Conservation (phyloP, 371 early-diverging fungal species). For the Haplosporangium sp. region DNA sequence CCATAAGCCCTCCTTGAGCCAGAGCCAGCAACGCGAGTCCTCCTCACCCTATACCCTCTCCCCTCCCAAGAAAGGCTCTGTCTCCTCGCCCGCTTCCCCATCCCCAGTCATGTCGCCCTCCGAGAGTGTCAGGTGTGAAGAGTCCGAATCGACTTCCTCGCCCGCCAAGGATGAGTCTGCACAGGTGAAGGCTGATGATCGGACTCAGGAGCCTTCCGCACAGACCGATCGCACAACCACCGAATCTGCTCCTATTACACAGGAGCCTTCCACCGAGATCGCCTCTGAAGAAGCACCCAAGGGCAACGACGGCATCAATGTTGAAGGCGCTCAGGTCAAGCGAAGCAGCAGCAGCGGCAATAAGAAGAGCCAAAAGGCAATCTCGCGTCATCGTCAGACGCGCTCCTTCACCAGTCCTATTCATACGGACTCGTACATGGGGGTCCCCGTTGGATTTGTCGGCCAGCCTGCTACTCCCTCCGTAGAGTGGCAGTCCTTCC, state of each 20-base stretch:
- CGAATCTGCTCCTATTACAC: background rate
- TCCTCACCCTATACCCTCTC: conserved; percentile 49
- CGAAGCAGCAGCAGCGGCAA: conserved; percentile 48
- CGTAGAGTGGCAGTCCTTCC: conserved; percentile 24
- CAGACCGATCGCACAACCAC: too few species aligned
- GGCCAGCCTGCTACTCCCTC: conserved; percentile 6
- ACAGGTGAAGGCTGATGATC: conserved; percentile 1
- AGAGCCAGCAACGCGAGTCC: conserved; percentile 44
- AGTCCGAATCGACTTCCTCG: conserved; percentile 12
- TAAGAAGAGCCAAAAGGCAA: conserved; percentile 20
- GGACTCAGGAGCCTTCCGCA: background rate
- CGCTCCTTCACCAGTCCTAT: conserved; percentile 49
- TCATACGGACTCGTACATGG: conserved; percentile 30
- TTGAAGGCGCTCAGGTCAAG: conserved; percentile 33
- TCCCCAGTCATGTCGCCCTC: conserved; percentile 33
- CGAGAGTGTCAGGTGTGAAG: conserved; percentile 36
- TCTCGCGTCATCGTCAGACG: conserved; percentile 52
- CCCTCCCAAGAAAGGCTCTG: conserved; percentile 28
- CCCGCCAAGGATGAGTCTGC: background rate
- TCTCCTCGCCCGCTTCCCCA: conserved; percentile 16
- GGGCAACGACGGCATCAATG: conserved; percentile 4
- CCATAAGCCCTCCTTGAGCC: conserved; percentile 61
- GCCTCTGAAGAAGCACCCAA: conserved; percentile 6
- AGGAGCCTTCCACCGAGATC: conserved; percentile 1
- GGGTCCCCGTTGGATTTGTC: conserved; percentile 6